Base-by-base conservation (phyloP, 495 filamentous ascomycete genomes). In the Xylaria venustula region DNA sequence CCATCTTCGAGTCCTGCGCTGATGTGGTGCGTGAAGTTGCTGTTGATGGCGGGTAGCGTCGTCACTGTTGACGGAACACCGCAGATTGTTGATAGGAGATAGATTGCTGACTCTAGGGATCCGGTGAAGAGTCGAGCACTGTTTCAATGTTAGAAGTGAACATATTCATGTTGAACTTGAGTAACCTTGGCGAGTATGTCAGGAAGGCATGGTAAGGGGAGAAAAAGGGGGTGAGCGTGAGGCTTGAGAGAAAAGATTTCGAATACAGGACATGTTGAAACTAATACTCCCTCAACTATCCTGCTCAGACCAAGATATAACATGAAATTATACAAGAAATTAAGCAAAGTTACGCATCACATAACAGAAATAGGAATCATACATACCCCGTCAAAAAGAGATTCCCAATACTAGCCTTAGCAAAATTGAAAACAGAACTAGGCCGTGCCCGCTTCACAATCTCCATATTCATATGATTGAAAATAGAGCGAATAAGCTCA, bases 21-120 rank as follows among this genome's bases (percentile, higher is more conserved):
- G 70, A 98, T 98, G 73, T 98, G 93, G 67, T 95, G 89, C 2
- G 91, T 88, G 75, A 96, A 95, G 72, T 96, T 97, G 52, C 87
- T 90, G 77, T 96, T 93, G 67, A 98, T 91, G 20, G 91, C 91
- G 0, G 93, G 93, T 2, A 97, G 85, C 0, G 96, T 90, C 0
- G 85, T 80, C 40, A 95, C 85, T 54, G 87, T 83, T 5, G 83
- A 76, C 0, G 92, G 87, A 17, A 97, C 87, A 30, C 83, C 83
- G 57, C 91, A 92, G 68, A 97, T 92, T 62, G 85, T 88, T 40
- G 87, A 86, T 7, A 94, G 81, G 3, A 94, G 81, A 68, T 91
- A 94, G 55, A 95, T 91, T 37, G 88, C 90, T 41, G 85, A 87
- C 67, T 92, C 90, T 56, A 93, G 88, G 30, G 86, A 88, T 30